Conservation (phyloP, 2,329 filamentous ascomycete genomes). For the Zymoseptoria passerinii region DNA sequence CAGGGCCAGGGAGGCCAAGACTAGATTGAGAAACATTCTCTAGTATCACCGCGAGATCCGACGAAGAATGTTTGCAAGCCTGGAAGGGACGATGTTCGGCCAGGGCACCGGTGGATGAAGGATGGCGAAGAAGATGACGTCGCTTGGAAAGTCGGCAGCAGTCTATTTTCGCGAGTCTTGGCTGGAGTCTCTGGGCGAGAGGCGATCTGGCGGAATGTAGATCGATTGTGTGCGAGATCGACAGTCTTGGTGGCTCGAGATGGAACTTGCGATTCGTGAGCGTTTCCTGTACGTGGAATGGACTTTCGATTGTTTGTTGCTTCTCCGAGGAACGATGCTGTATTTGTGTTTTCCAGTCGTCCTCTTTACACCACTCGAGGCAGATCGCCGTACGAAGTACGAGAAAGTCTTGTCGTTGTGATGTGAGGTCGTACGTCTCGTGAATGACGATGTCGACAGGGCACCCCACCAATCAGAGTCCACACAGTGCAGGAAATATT, state of each 20-base stretch:
- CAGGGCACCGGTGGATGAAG: neutral
- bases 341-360: neutral
- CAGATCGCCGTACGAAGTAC: neutral
- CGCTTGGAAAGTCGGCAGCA: neutral
- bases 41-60: slow-evolving; percentile 18
- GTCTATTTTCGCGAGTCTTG: neutral
- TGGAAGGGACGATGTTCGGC: neutral
- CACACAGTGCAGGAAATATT: neutral
- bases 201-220: neutral
- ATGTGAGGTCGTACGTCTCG: neutral
- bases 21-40: neutral
- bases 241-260: neutral
- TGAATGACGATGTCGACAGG: neutral
- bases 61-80: neutral
- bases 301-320: neutral
- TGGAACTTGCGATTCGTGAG: neutral
- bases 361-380: neutral
- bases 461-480: neutral
- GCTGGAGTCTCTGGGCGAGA: neutral
- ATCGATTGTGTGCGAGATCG: neutral
- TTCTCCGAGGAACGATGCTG: neutral
- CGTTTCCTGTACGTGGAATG: neutral
- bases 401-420: neutral
- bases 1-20: slow-evolving; percentile 25
- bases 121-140: neutral